These are phyloP conservation scores for Annulohypoxylon maeteangense DNA, from an alignment of 495 filamentous ascomycete genomes.

Conservation along the genomic window DNA sequence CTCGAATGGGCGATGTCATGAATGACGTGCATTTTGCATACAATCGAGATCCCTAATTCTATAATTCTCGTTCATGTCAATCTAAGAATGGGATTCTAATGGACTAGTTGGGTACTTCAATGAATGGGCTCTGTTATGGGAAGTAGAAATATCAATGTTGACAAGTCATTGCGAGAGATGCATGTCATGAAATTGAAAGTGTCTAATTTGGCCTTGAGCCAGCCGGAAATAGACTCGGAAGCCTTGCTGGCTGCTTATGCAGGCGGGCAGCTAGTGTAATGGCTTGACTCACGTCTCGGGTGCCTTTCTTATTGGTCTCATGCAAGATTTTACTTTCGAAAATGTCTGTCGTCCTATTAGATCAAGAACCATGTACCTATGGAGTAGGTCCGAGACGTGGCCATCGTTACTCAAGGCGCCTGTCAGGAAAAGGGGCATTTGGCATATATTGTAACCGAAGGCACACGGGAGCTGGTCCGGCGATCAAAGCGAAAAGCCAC, in stretches of 20 bases:
- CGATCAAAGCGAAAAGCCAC: neutral
- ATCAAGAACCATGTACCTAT: slow-evolving; percentile 5
- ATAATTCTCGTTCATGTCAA: slow-evolving; percentile 4
- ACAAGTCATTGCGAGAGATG: slow-evolving; percentile 36
- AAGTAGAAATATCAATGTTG: slow-evolving; percentile 12
- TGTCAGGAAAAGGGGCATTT: slow-evolving; percentile 16
- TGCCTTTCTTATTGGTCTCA: slow-evolving; percentile 24
- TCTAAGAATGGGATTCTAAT: neutral
- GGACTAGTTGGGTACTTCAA: neutral
- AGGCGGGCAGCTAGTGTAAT: slow-evolving; percentile 14
- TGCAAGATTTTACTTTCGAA: slow-evolving; percentile 3
- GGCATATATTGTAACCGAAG: neutral
- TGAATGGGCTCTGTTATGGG: slow-evolving; percentile 3
- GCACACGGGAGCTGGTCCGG: neutral
- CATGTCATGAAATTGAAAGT: slow-evolving; percentile 29
- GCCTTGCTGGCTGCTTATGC: slow-evolving; percentile 25
- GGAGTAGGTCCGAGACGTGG: slow-evolving; percentile 29
- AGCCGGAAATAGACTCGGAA: slow-evolving; percentile 28
- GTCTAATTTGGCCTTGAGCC: slow-evolving; percentile 24
- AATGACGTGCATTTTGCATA: slow-evolving; percentile 42
- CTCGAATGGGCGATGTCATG: slow-evolving; percentile 18
- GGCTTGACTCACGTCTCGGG: slow-evolving; percentile 23
- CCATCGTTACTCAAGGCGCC: slow-evolving; percentile 24
- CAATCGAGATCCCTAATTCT: slow-evolving; percentile 36
- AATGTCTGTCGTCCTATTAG: slow-evolving; percentile 11